Evolutionary conservation across 2,329 filamentous ascomycete genomes (phyloP).

Genomic region (Didymella pomorum): DNA sequence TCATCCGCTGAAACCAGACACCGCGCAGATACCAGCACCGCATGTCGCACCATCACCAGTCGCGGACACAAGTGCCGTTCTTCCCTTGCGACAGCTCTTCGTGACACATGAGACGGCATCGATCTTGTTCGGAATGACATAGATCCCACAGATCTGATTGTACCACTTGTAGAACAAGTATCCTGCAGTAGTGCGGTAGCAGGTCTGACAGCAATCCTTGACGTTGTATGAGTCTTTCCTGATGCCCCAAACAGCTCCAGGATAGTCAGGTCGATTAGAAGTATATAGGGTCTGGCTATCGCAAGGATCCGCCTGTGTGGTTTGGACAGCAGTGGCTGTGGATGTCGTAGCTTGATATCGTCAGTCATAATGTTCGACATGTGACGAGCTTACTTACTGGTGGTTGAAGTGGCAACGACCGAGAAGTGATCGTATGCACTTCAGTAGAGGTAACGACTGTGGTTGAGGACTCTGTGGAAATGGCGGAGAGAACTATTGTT

Average conservation of each 20-base stretch:
- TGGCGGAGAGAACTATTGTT: not conserved
- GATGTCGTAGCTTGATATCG: not conserved
- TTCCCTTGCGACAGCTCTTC: not conserved
- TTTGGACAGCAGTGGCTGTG: not conserved
- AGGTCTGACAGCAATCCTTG: not conserved
- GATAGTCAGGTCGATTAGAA: not conserved
- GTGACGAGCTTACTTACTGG: not conserved
- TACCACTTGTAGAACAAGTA: not conserved
- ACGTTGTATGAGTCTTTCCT: not conserved
- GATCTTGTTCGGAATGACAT: not conserved
- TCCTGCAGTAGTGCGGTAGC: not conserved
- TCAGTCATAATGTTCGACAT: not conserved
- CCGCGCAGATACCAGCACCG: slow-evolving; percentile 3
- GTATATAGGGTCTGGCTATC: not conserved
- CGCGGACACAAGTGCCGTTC: not conserved
- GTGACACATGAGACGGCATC: not conserved
- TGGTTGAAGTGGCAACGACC: not conserved
- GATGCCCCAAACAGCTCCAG: not conserved
- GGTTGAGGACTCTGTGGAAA: not conserved
- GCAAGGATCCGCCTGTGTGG: not conserved
- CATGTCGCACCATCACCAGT: not conserved
- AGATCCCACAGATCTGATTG: not conserved
- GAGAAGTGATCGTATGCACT: not conserved
- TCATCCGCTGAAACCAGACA: not conserved
- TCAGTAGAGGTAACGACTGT: not conserved